phyloP scores from a whole-genome alignment of 2,329 filamentous ascomycete genomes.

The Epichloe scottii region DNA sequence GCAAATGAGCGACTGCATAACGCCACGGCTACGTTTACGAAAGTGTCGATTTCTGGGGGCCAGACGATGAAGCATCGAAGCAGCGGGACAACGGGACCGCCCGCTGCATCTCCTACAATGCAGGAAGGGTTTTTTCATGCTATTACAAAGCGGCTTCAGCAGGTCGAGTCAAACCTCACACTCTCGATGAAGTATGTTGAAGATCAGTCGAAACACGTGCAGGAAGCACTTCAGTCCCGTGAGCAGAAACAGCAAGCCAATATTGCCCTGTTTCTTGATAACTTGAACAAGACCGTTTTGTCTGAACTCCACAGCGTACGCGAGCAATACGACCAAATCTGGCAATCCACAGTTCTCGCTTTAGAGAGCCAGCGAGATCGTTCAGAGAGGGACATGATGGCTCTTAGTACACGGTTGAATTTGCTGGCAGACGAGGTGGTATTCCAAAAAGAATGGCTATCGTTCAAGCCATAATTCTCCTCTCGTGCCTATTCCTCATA shows the following conservation, averaged over 20 bases:
- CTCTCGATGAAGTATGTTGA: slow-evolving; percentile 93
- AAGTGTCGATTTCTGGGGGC: slow-evolving; percentile 6
- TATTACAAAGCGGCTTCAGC: slow-evolving; percentile 80
- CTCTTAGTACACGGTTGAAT: slow-evolving; percentile 67
- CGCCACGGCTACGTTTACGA: slow-evolving; percentile 2
- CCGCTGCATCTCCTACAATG: slow-evolving; percentile 55
- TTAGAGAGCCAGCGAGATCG: slow-evolving; percentile 80
- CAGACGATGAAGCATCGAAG: slow-evolving; percentile 16
- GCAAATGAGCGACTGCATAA: slow-evolving; percentile 4
- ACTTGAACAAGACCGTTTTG: slow-evolving; percentile 78
- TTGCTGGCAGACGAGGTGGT: slow-evolving; percentile 87
- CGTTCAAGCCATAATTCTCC: slow-evolving; percentile 73
- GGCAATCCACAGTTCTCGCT: slow-evolving; percentile 89
- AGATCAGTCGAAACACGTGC: slow-evolving; percentile 81
- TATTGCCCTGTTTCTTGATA: slow-evolving; percentile 67
- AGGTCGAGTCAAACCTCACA: slow-evolving; percentile 85
- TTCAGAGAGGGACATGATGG: slow-evolving; percentile 70
- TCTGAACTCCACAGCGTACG: slow-evolving; percentile 66
- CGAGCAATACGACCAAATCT: slow-evolving; percentile 87
- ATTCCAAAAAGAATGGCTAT: slow-evolving; percentile 87
- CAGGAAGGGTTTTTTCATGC: slow-evolving; percentile 98
- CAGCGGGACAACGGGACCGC: slow-evolving; percentile 15
- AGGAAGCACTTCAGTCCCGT: slow-evolving; percentile 74
- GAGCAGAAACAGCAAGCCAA: slow-evolving; percentile 82
- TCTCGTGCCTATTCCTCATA: slow-evolving; percentile 77